phyloP scores from a whole-genome alignment of 2,329 filamentous ascomycete species.

The Metarhizium sp. region DNA sequence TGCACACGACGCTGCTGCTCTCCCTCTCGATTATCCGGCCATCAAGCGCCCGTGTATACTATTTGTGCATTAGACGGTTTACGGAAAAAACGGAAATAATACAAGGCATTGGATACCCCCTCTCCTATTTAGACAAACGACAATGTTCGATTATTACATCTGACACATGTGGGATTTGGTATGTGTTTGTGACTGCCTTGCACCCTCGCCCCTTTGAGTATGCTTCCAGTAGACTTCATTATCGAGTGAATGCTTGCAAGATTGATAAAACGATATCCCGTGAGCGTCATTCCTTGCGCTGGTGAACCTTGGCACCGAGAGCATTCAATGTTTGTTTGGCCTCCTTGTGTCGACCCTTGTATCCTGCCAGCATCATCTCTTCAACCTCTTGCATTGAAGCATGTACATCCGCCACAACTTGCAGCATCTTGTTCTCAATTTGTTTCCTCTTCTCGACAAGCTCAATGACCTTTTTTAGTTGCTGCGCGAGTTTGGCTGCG shows the following conservation, averaged over 20 bases:
- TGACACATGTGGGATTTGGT: neutral
- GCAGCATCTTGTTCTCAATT: constrained; percentile 19
- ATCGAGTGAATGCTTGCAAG: neutral
- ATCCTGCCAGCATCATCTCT: constrained; percentile 19
- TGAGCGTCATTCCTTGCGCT: neutral
- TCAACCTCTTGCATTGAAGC: constrained; percentile 15
- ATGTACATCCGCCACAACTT: constrained; percentile 13
- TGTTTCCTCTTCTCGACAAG: constrained; percentile 14
- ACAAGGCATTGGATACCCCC: constrained; percentile 4
- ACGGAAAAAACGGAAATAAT: constrained; percentile 3
- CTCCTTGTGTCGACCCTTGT: constrained; percentile 17
- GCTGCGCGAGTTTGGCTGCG: constrained; percentile 7
- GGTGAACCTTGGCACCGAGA: neutral
- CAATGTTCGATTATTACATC: neutral
- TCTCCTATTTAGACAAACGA: neutral
- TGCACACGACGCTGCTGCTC: neutral
- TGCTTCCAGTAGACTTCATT: neutral
- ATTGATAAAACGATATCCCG: neutral
- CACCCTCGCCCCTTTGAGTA: neutral
- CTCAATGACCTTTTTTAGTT: constrained; percentile 12
- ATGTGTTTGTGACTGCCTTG: neutral
- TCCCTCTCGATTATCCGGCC: neutral
- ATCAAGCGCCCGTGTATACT: constrained; percentile 13
- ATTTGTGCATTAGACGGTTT: constrained; percentile 10
- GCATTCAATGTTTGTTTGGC: constrained; percentile 7